Percentiles rank a stretch among this genome's conserved stretches.
phyloP scores from a whole-genome alignment of 169 alveolate genomes.

The Eimeria acervulina region DNA sequence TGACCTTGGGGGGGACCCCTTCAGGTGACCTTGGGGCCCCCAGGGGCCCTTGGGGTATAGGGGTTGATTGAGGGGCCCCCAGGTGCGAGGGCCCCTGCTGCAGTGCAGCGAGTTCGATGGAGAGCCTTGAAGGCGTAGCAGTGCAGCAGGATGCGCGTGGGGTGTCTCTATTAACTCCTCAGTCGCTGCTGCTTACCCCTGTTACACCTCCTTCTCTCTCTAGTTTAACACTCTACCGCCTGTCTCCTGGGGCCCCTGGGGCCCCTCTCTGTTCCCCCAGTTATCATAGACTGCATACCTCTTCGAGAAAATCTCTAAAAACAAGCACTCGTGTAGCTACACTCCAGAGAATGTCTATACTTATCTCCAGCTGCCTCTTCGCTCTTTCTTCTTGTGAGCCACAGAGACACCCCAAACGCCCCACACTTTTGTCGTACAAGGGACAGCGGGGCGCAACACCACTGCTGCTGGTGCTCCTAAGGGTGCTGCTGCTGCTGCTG shows the following conservation, averaged over 20 bases:
- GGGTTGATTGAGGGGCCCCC: constrained; percentile 17
- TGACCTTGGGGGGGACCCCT: background rate
- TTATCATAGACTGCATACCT: background rate
- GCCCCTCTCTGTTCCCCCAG: constrained; percentile 3
- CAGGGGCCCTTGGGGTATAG: background rate
- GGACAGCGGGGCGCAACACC: no score
- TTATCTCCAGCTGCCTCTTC: constrained; percentile 6
- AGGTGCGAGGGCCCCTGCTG: background rate
- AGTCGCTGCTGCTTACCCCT: background rate
- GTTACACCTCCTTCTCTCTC: background rate
- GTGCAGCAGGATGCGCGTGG: constrained; percentile 32
- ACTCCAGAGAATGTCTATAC: background rate
- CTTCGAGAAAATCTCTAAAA: background rate
- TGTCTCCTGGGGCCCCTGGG: background rate
- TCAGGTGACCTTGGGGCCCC: background rate
- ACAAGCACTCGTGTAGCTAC: background rate
- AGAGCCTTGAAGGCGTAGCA: background rate
- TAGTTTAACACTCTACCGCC: background rate
- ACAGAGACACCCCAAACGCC: background rate
- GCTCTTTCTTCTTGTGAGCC: constrained; percentile 9
- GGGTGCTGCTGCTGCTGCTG: background rate
- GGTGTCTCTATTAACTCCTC: background rate
- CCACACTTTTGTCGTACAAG: background rate
- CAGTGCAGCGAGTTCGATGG: background rate
- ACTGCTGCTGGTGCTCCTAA: no score